These are phyloP conservation scores for Malus hybrid DNA, from an alignment of 331 rosid species.

Conservation along the genomic window DNA sequence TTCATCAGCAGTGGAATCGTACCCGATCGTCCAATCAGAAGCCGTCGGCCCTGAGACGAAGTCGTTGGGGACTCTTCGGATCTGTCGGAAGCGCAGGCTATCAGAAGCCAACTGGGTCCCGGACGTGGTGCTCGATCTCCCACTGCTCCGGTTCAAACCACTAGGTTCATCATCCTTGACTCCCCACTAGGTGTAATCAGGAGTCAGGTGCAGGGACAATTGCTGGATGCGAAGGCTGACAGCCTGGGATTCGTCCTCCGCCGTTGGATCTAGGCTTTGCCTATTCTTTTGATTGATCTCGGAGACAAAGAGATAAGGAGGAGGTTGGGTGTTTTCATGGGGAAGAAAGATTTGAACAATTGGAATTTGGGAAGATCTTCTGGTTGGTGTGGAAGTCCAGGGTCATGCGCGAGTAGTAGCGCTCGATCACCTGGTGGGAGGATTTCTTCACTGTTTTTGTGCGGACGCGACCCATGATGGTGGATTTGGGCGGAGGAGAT, in stretches of 20 bases:
- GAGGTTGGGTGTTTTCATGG: not conserved
- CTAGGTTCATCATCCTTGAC: not conserved
- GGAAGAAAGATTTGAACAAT: not conserved
- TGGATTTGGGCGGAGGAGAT: too few species aligned
- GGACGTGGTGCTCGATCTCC: too few species aligned
- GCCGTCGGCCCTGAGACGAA: conserved; percentile 51
- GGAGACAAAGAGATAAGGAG: not conserved
- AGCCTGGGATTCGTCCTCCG: conserved; percentile 22
- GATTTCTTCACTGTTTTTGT: too few species aligned
- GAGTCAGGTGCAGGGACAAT: conserved; percentile 55
- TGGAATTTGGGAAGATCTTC: not conserved
- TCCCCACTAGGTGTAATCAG: not conserved
- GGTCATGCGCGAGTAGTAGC: too few species aligned
- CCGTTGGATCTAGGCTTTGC: conserved; percentile 8
- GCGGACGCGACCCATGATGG: too few species aligned
- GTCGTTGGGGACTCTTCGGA: conserved; percentile 74
- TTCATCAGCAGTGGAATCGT: conserved; percentile 68
- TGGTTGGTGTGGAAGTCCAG: too few species aligned
- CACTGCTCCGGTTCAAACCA: conserved; percentile 31
- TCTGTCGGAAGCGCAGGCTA: conserved; percentile 34
- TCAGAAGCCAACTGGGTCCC: too few species aligned
- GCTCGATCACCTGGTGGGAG: too few species aligned
- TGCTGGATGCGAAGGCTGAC: conserved; percentile 39
- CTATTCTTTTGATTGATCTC: not conserved
- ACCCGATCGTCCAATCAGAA: conserved; percentile 72